Conservation (phyloP, 495 filamentous ascomycete genomes). For the Penicillium nucicola region DNA sequence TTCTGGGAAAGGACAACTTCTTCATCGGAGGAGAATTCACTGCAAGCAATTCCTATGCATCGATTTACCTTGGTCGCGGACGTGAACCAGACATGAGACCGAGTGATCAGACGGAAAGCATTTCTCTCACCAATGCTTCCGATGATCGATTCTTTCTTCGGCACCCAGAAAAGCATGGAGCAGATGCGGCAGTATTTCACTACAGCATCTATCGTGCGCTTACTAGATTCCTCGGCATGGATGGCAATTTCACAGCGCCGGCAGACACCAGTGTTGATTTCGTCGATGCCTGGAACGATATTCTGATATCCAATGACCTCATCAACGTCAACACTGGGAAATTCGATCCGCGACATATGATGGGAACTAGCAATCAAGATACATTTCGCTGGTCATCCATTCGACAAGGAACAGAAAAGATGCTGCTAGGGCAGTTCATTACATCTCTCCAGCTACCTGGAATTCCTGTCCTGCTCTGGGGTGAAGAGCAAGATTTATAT, state of each 20-base stretch:
- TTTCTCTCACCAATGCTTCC: conserved; percentile 43
- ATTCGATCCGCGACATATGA: conserved; percentile 71
- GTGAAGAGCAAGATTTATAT: conserved; percentile 70
- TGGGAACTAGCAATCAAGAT: conserved; percentile 67
- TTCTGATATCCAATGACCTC: conserved; percentile 61
- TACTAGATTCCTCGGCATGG: conserved; percentile 62
- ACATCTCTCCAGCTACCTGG: conserved; percentile 64
- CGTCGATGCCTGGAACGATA: conserved; percentile 55
- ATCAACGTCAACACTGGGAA: conserved; percentile 60
- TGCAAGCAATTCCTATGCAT: conserved; percentile 58
- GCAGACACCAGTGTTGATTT: conserved; percentile 57
- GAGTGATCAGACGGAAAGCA: conserved; percentile 46
- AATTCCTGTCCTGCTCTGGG: conserved; percentile 62
- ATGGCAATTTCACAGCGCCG: conserved; percentile 57
- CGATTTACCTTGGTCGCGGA: conserved; percentile 65
- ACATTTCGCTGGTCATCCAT: conserved; percentile 72
- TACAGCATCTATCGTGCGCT: conserved; percentile 66
- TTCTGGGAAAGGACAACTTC: conserved; percentile 60
- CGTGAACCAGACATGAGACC: too few species aligned
- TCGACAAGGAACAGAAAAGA: conserved; percentile 54
- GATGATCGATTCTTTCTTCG: conserved; percentile 54
- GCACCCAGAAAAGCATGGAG: conserved; percentile 49
- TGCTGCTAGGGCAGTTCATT: conserved; percentile 60
- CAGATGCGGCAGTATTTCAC: conserved; percentile 67
- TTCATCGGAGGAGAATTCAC: conserved; percentile 65